Evolutionary conservation across 1,284 basidiomycete species (phyloP), one percentile per base, ranked within the genome.

Genomic region (Volvariella volvacea): DNA sequence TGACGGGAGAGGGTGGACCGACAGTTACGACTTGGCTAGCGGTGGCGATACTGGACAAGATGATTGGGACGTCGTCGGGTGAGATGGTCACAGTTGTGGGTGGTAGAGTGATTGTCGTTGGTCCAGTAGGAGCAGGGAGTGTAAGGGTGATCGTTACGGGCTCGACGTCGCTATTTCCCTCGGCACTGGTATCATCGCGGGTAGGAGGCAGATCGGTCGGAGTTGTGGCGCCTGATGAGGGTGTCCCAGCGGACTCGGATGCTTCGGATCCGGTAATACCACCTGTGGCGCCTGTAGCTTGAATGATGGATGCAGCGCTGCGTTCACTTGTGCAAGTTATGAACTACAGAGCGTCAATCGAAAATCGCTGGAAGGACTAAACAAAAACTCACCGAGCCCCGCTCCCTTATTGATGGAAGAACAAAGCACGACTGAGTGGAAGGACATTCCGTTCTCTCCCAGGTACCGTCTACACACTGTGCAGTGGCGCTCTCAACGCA

Each of bases 291-390:
- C 75, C 75, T 21, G 68, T 62, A 2, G 70, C 63, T 9, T 62
- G 44, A 43, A 79, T 71, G 14, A 70, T 50, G 1, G 67, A 63
- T 3, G 63, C 48, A 0, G 71, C 76, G 31, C 60, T 67, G 12
- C 55, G 56, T 46, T 68, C 56, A 48, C 66, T 73, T 2, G 74
- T 74, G 56, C 76, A 80, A 2, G 61, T 58, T 16, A 77, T 47
- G 17, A 57, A 52, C 76, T 78, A 48, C 7, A 8, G 19, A 32
- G 19, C 6, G 17, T 3, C 37, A 39, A 21, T 8, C 34, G 22
- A 14, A n/a, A 38, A 28, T 25, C 34, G 20, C 32, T 4, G 41
- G 33, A 37, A 28, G 22, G 3, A 17, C 40, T 9, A 16, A 7
- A 40, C 17, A 28, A n/a, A n/a, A 15, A 19, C 12, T 10, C 9